phyloP scores from a whole-genome alignment of 805 yeast species.

The Metschnikowia lunata region DNA sequence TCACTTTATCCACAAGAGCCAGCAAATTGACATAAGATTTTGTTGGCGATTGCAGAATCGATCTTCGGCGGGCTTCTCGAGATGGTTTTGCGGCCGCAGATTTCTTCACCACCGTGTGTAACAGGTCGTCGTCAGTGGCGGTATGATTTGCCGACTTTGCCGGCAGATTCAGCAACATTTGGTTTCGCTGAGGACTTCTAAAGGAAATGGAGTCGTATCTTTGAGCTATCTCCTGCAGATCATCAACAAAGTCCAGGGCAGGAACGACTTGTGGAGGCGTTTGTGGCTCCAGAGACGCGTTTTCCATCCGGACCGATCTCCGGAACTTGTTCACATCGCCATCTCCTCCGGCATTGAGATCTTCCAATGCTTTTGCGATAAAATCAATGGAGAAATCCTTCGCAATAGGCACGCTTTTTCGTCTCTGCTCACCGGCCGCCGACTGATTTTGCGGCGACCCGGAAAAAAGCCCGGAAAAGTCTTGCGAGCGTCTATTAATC shows the following conservation, averaged over 20 bases:
- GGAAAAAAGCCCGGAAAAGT: constrained; percentile 9
- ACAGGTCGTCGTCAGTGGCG: constrained; percentile 2
- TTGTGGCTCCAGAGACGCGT: not conserved
- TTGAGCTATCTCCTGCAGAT: constrained; percentile 34
- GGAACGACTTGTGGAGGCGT: constrained; percentile 6
- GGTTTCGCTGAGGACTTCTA: constrained; percentile 7
- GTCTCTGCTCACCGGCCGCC: constrained; percentile 1
- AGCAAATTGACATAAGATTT: constrained; percentile 32
- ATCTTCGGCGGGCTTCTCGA: constrained; percentile 13
- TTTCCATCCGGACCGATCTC: constrained; percentile 28
- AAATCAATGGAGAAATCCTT: constrained; percentile 44
- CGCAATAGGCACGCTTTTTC: constrained; percentile 29
- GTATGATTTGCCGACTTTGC: not conserved
- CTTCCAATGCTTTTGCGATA: constrained; percentile 44
- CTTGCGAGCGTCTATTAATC: constrained; percentile 28
- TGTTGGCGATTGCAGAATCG: constrained; percentile 31
- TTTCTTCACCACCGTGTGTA: constrained; percentile 9
- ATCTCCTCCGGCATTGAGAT: constrained; percentile 41
- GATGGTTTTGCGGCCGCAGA: not conserved
- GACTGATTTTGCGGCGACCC: constrained; percentile 24
- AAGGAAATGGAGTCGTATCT: constrained; percentile 32
- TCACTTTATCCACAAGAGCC: constrained; percentile 24
- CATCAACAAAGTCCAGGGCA: constrained; percentile 32
- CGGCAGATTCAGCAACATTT: not conserved
- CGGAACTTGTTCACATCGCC: constrained; percentile 41